phyloP scores from a whole-genome alignment of 1,284 basidiomycete species.

The Trichosporon faecale region DNA sequence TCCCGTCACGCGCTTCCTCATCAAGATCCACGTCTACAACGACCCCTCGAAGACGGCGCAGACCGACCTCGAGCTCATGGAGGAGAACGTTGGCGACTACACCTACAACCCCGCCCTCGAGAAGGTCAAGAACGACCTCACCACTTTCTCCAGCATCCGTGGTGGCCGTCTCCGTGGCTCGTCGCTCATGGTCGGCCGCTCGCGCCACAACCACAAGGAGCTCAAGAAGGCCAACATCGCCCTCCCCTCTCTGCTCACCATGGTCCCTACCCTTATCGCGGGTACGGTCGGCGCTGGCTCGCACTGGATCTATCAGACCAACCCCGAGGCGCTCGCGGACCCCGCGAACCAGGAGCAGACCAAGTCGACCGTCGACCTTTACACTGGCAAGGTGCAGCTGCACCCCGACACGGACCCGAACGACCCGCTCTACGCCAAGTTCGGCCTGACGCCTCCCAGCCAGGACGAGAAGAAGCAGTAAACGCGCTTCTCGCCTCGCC shows the following conservation, averaged over 20 bases:
- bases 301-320: conserved; percentile 38
- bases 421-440: conserved; percentile 48
- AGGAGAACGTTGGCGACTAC: conserved; percentile 56
- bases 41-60: conserved; percentile 63
- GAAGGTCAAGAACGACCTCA: conserved; percentile 78
- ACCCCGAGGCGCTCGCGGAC: conserved; percentile 32
- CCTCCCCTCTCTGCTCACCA: conserved; percentile 67
- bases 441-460: conserved; percentile 32
- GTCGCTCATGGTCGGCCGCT: conserved; percentile 67
- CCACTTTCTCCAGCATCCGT: conserved; percentile 73
- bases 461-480: conserved; percentile 6
- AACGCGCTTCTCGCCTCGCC: background rate
- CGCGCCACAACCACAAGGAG: conserved; percentile 62
- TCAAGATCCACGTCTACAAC: conserved; percentile 63
- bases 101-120: conserved; percentile 53
- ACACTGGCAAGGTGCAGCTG: conserved; percentile 69
- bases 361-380: conserved; percentile 43
- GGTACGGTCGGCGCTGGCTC: conserved; percentile 73
- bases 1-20: conserved; percentile 71
- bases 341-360: conserved; percentile 43
- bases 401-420: conserved; percentile 71
- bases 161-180: conserved; percentile 70
- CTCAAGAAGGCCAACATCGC: conserved; percentile 56
- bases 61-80: conserved; percentile 59
- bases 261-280: conserved; percentile 82